Conservation (phyloP, 148 eudicot genomes). For the Arctostaphylos glauca region DNA sequence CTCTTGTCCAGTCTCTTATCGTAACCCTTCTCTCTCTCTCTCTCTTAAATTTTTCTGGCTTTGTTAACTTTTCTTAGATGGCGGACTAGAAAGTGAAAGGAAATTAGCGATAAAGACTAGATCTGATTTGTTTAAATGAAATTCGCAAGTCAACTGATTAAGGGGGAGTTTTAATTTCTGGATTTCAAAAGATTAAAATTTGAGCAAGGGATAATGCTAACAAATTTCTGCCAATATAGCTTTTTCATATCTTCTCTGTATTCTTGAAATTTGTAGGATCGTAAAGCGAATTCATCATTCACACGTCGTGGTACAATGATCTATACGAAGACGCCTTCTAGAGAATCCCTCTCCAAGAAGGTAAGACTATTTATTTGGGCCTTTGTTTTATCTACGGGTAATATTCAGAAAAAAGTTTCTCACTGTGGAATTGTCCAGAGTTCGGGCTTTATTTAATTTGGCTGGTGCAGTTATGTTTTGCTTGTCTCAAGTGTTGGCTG, state of each 20-base stretch:
- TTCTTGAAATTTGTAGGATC: constrained; percentile 44
- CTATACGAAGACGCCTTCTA: constrained; percentile 77
- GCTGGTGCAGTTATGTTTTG: constrained; percentile 6
- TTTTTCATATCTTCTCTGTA: background rate
- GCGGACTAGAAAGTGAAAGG: background rate
- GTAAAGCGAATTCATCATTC: constrained; percentile 53
- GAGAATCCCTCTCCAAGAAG: constrained; percentile 67
- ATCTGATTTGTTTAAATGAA: background rate
- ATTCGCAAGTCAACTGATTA: background rate
- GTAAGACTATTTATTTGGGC: constrained; percentile 27
- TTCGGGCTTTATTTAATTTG: background rate
- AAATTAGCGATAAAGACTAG: background rate
- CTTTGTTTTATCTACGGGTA: background rate
- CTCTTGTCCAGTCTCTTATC: constrained; percentile 79
- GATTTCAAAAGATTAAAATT: constrained; percentile 1
- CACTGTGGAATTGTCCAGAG: background rate
- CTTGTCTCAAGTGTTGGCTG: background rate
- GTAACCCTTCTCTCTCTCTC: constrained; percentile 34
- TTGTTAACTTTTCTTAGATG: background rate
- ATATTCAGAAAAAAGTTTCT: background rate
- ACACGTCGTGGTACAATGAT: constrained; percentile 73
- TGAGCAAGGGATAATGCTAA: background rate
- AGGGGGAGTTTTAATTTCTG: background rate
- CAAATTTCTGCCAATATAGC: background rate
- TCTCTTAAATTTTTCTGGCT: background rate